phyloP scores from a whole-genome alignment of 345 rosid genomes.

The Brassica cretica region DNA sequence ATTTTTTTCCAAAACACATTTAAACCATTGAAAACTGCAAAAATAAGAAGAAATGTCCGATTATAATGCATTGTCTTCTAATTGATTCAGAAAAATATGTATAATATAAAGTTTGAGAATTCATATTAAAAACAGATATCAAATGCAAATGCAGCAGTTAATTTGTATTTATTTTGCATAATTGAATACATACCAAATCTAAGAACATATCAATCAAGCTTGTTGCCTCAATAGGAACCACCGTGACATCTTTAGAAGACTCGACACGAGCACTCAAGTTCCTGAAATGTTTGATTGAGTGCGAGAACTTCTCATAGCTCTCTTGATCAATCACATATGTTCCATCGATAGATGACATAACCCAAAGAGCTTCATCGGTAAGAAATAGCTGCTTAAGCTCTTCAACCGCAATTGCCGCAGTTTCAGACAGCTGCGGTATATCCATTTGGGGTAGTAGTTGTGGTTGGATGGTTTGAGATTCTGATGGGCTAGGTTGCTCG shows the following conservation, averaged over 20 bases:
- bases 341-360: conserved; percentile 40
- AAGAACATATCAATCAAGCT: conserved; percentile 49
- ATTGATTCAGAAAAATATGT: not conserved
- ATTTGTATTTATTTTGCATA: not conserved
- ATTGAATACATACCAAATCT: conserved; percentile 49
- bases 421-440: conserved; percentile 41
- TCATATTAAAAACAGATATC: not conserved
- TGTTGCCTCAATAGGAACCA: conserved; percentile 47
- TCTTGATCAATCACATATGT: conserved; percentile 42
- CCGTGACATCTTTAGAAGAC: conserved; percentile 53
- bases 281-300: conserved; percentile 35
- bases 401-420: conserved; percentile 51
- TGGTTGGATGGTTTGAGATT: conserved; percentile 4
- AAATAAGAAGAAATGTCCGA: not conserved
- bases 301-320: conserved; percentile 46
- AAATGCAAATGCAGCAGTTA: not conserved
- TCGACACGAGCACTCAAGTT: conserved; percentile 49
- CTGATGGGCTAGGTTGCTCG: not conserved
- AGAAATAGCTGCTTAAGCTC: conserved; percentile 53
- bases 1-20: not conserved
- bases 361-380: conserved; percentile 59
- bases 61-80: not conserved
- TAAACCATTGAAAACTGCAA: not conserved
- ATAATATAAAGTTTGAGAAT: not conserved
- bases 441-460: conserved; percentile 42